These are phyloP conservation scores for Ogataea pini DNA, from an alignment of 805 yeast genomes.

Conservation along the genomic window DNA sequence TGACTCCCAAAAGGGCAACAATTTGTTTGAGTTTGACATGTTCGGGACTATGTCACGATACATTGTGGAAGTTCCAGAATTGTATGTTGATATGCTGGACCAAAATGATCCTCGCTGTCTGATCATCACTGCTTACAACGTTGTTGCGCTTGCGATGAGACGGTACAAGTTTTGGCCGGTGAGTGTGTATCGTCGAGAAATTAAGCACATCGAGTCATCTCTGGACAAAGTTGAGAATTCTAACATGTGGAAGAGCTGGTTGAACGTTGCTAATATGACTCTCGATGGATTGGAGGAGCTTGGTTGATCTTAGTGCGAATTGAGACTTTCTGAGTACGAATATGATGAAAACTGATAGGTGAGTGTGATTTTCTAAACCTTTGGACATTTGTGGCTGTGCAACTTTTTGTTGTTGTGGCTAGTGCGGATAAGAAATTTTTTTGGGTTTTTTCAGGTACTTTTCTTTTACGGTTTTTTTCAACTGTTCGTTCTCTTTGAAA, in stretches of 20 bases:
- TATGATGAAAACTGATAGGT: too few species aligned
- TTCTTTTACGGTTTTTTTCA: background rate
- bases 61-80: constrained; percentile 24
- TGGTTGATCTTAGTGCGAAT: background rate
- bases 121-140: constrained; percentile 22
- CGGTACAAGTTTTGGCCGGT: constrained; percentile 23
- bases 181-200: constrained; percentile 16
- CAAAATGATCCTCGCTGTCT: constrained; percentile 26
- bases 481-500: background rate
- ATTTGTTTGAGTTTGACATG: constrained; percentile 25
- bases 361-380: background rate
- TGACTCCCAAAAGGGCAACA: background rate
- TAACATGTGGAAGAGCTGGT: constrained; percentile 22
- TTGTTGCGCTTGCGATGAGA: constrained; percentile 19
- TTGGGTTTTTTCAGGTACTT: background rate
- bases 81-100: constrained; percentile 19
- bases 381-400: background rate
- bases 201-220: constrained; percentile 13
- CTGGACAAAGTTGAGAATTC: constrained; percentile 17
- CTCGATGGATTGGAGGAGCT: constrained; percentile 10
- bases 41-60: constrained; percentile 25
- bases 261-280: constrained; percentile 18
- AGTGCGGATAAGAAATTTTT: constrained; percentile 5
- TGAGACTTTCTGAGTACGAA: too few species aligned
- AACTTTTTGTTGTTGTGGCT: background rate